Percentiles rank a stretch among this genome's conserved stretches.
Conservation (phyloP, 345 rosid species). For the Linum lewisii region DNA sequence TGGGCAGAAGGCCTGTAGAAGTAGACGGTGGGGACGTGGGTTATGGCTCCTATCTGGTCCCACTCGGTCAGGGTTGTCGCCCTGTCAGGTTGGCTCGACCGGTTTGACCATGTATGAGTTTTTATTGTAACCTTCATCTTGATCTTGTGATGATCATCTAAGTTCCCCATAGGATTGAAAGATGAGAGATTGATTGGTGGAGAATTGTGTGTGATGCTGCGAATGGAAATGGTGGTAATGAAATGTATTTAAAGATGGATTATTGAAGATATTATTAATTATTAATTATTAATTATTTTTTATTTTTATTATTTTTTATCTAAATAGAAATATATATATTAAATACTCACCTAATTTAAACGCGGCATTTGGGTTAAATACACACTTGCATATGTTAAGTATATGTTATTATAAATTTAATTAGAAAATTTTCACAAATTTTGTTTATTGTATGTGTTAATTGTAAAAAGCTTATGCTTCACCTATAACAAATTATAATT, state of each 20-base stretch:
- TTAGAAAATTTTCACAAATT: too few species aligned
- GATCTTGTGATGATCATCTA: neutral
- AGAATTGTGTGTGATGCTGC: neutral
- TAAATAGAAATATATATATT: too few species aligned
- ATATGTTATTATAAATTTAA: too few species aligned
- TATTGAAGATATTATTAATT: too few species aligned
- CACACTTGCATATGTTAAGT: too few species aligned
- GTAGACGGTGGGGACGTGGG: conserved; percentile 55
- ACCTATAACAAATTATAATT: too few species aligned
- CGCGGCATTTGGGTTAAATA: too few species aligned
- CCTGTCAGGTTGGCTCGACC: conserved; percentile 32
- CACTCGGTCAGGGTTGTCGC: conserved; percentile 32
- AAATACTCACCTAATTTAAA: too few species aligned
- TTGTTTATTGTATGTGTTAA: too few species aligned
- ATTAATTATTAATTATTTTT: too few species aligned
- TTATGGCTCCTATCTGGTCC: conserved; percentile 47
- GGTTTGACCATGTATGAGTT: conserved; percentile 28
- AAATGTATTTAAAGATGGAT: neutral
- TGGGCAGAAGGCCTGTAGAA: conserved; percentile 32
- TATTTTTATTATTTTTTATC: too few species aligned
- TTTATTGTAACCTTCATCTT: conserved; percentile 16
- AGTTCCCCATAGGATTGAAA: neutral
- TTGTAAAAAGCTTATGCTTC: too few species aligned
- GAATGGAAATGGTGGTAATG: neutral
- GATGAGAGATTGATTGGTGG: neutral